Evolutionary conservation across 169 alveolate species (phyloP), one percentile per base, ranked within the genome.

Genomic region (Cytauxzoon felis): DNA sequence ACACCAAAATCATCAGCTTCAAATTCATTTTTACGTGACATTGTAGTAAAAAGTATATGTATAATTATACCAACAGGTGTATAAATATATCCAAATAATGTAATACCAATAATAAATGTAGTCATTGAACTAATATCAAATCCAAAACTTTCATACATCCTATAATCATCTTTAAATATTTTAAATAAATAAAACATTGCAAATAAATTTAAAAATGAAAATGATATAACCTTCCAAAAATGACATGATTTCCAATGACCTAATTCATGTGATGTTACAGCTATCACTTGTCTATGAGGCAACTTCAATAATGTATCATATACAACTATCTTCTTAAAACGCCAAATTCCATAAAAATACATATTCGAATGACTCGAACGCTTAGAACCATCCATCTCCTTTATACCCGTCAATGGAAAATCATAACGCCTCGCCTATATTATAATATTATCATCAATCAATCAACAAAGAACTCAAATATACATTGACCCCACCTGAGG

Each of bases 281-380:
- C 96, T 13, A 89, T 89, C 24, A 96, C 93, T 73, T 96, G 96
- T 40, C 90, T 88, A 58, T 81, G 86, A 13, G 87, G 76, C 58
- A 90, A 82, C 30, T 90, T 85, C 18, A 92, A 83, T 62, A 94
- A 85, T 24, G 98, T 96, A 82, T 94, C 98, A 82, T 65, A 96
- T 34, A 94, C 68, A 11, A 94, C 98, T 29, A 94, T 93, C 53
- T 96, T 84, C 87, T 96, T 94, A 82, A 90, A 90, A 71, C 88
- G 84, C 88, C 97, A 92, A 53, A 94, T 84, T 0, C 99, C 99
- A 73, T 88, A 96, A 81, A 93, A 94, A 71, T 93, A 94, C n/a
- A 97, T 97, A 82, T 94, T 96, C 51, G 96, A 88, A 84, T 94
- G 98, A 58, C 92, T 82, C n/a, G 95, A 85, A 36, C 98, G 81